These are phyloP conservation scores for Pholiota molesta DNA, from an alignment of 768 basidiomycete species.

Conservation along the genomic window DNA sequence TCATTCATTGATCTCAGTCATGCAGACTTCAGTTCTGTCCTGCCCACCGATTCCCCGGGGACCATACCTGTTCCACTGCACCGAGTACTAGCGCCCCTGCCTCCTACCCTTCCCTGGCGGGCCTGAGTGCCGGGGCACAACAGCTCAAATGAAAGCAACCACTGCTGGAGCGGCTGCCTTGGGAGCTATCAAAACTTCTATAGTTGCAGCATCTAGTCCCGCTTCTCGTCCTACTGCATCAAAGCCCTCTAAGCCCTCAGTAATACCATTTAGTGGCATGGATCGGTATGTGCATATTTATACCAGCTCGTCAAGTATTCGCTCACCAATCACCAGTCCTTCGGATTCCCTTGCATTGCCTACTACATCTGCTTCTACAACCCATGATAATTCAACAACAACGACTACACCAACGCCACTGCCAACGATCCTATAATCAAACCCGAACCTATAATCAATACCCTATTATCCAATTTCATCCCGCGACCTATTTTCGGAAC, in stretches of 20 bases:
- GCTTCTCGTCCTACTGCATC: slow-evolving; percentile 15
- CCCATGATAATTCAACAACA: slow-evolving; percentile 10
- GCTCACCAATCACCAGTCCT: slow-evolving; percentile 70
- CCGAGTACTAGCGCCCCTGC: slow-evolving; percentile 17
- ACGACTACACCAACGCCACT: slow-evolving; percentile 22
- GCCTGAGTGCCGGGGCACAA: slow-evolving; percentile 44
- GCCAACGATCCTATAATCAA: slow-evolving; percentile 35
- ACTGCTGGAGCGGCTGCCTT: slow-evolving; percentile 29
- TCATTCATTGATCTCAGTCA: slow-evolving; percentile 42
- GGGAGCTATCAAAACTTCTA: slow-evolving; percentile 37
- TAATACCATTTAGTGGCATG: slow-evolving; percentile 45
- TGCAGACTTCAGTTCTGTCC: slow-evolving; percentile 78
- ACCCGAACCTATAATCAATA: slow-evolving; percentile 41
- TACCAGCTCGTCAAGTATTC: slow-evolving; percentile 41
- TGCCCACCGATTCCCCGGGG: slow-evolving; percentile 75
- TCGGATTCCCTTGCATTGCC: slow-evolving; percentile 21
- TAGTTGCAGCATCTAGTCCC: slow-evolving; percentile 28
- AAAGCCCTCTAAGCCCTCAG: slow-evolving; percentile 19
- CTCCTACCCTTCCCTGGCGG: slow-evolving; percentile 22
- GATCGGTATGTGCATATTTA: slow-evolving; percentile 63
- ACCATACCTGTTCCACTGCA: slow-evolving; percentile 57
- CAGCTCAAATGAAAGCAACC: slow-evolving; percentile 42
- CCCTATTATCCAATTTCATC: slow-evolving; percentile 47
- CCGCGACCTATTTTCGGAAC: slow-evolving; percentile 70
- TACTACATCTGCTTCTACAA: slow-evolving; percentile 20